Conservation (phyloP, 208 protist species). For the Leishmania lainsoni region DNA sequence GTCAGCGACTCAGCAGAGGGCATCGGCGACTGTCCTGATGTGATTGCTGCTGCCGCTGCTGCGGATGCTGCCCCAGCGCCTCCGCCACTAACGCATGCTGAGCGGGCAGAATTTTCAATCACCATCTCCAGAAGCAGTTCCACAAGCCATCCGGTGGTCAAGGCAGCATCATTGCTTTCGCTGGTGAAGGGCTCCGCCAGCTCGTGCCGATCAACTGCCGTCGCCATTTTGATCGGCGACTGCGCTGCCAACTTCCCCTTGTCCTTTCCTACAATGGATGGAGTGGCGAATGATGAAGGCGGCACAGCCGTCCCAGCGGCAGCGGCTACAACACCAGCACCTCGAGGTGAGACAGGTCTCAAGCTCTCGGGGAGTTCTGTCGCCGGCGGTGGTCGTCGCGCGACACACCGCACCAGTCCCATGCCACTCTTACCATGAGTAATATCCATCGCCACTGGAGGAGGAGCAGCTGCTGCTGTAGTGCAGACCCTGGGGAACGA, state of each 20-base stretch:
- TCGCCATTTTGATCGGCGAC: not conserved
- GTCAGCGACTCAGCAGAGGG: not conserved
- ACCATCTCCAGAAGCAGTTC: constrained; percentile 41
- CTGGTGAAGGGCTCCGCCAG: constrained; percentile 20
- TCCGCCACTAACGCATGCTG: not conserved
- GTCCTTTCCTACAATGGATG: not conserved
- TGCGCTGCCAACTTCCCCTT: not conserved
- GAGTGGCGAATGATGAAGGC: not conserved
- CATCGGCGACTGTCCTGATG: not conserved
- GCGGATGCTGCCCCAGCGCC: not conserved
- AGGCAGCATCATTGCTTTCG: constrained; percentile 45
- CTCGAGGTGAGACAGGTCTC: not conserved
- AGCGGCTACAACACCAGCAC: not conserved
- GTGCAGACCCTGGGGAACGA: not conserved
- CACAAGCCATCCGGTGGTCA: constrained; percentile 73
- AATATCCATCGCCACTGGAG: not conserved
- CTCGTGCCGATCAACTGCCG: constrained; percentile 9
- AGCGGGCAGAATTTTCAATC: constrained; percentile 13
- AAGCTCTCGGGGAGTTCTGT: not conserved
- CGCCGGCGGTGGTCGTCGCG: not conserved
- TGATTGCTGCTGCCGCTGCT: not conserved
- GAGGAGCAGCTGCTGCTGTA: not conserved
- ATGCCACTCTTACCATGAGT: constrained; percentile 9
- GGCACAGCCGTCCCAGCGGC: not conserved
- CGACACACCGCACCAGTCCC: constrained; percentile 1